phyloP scores from a whole-genome alignment of 495 filamentous ascomycete genomes.

The Bathelium albidoporum region DNA sequence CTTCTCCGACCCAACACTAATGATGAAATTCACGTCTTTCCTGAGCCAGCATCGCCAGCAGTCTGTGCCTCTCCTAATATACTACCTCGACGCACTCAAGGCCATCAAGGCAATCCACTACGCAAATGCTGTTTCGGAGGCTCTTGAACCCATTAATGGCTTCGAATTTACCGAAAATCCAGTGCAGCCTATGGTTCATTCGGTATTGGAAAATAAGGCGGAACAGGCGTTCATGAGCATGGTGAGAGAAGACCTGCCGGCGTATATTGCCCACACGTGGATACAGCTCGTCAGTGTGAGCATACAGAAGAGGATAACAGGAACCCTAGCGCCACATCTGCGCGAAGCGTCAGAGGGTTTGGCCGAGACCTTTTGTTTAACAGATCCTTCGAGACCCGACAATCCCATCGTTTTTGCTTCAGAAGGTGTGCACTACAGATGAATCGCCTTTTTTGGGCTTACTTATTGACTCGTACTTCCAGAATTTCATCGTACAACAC shows the following conservation, averaged over 20 bases:
- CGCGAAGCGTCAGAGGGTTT: slow-evolving; percentile 56
- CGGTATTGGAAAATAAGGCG: slow-evolving; percentile 48
- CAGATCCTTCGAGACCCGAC: slow-evolving; percentile 60
- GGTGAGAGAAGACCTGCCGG: slow-evolving; percentile 56
- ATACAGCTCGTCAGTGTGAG: slow-evolving; percentile 46
- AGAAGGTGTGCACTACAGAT: slow-evolving; percentile 44
- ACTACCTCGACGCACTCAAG: slow-evolving; percentile 57
- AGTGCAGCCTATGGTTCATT: slow-evolving; percentile 40
- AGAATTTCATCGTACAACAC: slow-evolving; percentile 50
- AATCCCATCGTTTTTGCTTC: slow-evolving; percentile 74
- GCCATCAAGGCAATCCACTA: slow-evolving; percentile 62
- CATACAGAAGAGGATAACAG: slow-evolving; percentile 47
- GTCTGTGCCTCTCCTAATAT: slow-evolving; percentile 53
- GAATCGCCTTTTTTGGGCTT: neutral
- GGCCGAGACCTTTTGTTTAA: slow-evolving; percentile 67
- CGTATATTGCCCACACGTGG: slow-evolving; percentile 56
- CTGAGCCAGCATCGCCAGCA: slow-evolving; percentile 62
- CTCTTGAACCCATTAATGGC: slow-evolving; percentile 39
- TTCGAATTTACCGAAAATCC: slow-evolving; percentile 36
- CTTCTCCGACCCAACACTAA: slow-evolving; percentile 55
- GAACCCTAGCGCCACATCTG: slow-evolving; percentile 43
- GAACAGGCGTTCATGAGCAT: slow-evolving; percentile 48
- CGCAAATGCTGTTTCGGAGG: slow-evolving; percentile 50
- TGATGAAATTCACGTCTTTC: slow-evolving; percentile 53
- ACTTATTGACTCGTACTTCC: neutral